Evolutionary conservation across 2,329 filamentous ascomycete genomes (phyloP), one percentile per base, ranked within the genome.

Genomic region (Bipolaris sorokiniana): DNA sequence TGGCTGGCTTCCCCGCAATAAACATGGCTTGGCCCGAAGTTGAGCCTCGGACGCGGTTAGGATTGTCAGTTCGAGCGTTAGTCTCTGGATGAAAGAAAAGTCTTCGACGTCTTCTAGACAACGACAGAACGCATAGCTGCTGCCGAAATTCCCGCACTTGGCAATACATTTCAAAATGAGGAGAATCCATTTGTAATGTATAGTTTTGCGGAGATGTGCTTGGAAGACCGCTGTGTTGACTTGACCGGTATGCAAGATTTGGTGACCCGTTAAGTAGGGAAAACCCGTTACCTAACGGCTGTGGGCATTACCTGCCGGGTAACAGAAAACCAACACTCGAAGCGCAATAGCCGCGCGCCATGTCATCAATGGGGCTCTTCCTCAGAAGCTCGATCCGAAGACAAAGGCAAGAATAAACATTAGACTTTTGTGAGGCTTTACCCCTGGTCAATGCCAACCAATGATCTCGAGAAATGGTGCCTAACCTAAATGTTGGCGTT

Each of bases 21-120:
- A 36, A 31, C 38, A 46, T 34, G 46, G 26, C 31, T 33, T 38
- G 31, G 18, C 31, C 61, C 61, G 61, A 57, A 47, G 56, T 59
- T 64, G 54, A 37, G 45, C 59, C 61, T 53, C 41, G 7, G 31
- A 15, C 10, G n/a, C 11, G 31, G 49, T 47, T 42, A 31, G 33
- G 49, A 53, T 54, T 22, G 34, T 46, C 54, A 56, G 54, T 46
- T 50, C 34, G 38, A 51, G 26, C 13, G 46, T 23, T 48, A 34
- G 13, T 40, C 22, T 18, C 33, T 42, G 20, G n/a, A 37, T 23
- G 10, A 13, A 22, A 48, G 31, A 36, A 56, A 37, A 13, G 16
- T 34, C 36, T 20, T 13, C 23, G 22, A 38, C 23, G 38, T 7
- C 20, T 26, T 23, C 9, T 51, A 13, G 48, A 41, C 15, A 31